Evolutionary conservation across 768 basidiomycete species (phyloP), one percentile per base, ranked within the genome.

Genomic region (Porpolomopsis calyptriformis): DNA sequence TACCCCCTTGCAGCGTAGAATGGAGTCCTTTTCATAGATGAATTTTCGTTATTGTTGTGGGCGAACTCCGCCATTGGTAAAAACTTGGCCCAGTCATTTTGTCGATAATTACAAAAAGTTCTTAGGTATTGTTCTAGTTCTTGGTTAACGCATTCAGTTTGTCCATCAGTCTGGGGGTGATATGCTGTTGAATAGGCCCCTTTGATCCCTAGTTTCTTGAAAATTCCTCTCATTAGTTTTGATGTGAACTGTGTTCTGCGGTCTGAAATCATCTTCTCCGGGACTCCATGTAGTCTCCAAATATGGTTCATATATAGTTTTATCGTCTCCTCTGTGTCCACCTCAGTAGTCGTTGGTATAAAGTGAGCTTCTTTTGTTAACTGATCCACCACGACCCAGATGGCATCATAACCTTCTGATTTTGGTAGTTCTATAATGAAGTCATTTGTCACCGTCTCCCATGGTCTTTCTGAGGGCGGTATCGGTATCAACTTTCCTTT

Each of bases 291-390:
- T 20, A 58, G 45, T 14, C 51, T 52, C 47, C 63, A 71, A 24
- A 71, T 55, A 22, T 59, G 55, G 18, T 62, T 51, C 11, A 70
- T 29, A 50, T 68, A 70, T 1, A 71, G 41, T 43, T 55, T 51
- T 0, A 65, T 62, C 2, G 70, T 54, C 14, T 65, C 59, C 1
- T 49, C 40, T 1, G 68, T 53, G 12, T 52, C 54, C 27, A 64
- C 53, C 7, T 47, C 51, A 19, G 64, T 50, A 27, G 49, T 45
- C 41, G 56, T 53, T 1, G 70, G 68, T 26, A 74, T 62, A 51
- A 76, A 74, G 45, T 69, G 63, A 1, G 61, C 65, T 47, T 57
- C 57, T 39, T 68, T 66, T n/a, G 68, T 66, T 29, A 74, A 49
- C 2, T 64, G 53, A 50, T 70, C 63, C 19, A 64, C 62, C 20